These are phyloP conservation scores for Pseudonitzschia pungens DNA, from an alignment of 108 stramenopile species.

Conservation along the genomic window DNA sequence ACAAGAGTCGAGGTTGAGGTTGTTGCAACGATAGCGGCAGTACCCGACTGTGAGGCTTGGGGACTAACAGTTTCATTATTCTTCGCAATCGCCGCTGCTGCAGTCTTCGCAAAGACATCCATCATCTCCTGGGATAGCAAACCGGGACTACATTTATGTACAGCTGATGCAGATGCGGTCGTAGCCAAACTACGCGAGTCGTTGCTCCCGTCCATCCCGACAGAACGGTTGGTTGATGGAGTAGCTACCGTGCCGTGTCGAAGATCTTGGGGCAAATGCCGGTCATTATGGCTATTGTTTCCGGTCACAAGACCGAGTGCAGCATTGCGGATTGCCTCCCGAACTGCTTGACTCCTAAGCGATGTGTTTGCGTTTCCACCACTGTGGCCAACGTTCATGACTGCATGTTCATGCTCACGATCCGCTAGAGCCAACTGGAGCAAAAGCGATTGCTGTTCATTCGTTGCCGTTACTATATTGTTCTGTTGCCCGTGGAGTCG, in stretches of 20 bases:
- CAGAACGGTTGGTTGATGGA: neutral
- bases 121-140: neutral
- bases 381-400: neutral
- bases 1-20: neutral
- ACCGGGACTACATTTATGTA: neutral
- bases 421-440: neutral
- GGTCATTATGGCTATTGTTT: neutral
- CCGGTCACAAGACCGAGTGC: neutral
- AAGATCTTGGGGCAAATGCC: neutral
- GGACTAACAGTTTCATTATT: neutral
- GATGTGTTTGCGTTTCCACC: neutral
- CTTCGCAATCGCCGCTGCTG: slow-evolving; percentile 12
- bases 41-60: neutral
- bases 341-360: neutral
- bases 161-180: neutral
- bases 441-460: neutral
- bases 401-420: neutral
- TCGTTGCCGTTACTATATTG: neutral
- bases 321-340: neutral
- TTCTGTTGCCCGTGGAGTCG: neutral
- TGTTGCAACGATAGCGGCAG: neutral
- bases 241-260: neutral
- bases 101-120: slow-evolving; percentile 7
- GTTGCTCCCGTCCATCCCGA: neutral
- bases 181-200: neutral